Evolutionary conservation across 2,329 filamentous ascomycete species (phyloP).

Genomic region (Fusarium camptoceras): DNA sequence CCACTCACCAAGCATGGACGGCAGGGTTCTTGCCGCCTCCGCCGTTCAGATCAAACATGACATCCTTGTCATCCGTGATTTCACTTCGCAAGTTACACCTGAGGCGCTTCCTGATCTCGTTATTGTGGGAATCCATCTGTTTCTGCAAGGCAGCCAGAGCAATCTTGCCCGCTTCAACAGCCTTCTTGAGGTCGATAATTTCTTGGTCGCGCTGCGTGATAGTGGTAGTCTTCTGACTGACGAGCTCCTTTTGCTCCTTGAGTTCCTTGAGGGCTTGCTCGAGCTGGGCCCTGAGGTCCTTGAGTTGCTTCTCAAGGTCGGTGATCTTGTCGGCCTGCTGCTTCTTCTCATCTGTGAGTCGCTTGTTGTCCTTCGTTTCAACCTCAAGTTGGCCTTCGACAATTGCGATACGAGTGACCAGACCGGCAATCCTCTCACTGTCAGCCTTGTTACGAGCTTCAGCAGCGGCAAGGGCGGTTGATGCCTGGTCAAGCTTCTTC

Average conservation of each 20-base stretch:
- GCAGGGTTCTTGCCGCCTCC: not conserved
- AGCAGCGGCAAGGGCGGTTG: not conserved
- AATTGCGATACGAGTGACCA: not conserved
- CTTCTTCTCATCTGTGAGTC: not conserved
- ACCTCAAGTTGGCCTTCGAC: not conserved
- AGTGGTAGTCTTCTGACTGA: not conserved
- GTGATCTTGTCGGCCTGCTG: not conserved
- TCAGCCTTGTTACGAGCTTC: not conserved
- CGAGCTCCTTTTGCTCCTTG: not conserved
- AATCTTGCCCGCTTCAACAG: not conserved
- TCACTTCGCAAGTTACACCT: not conserved
- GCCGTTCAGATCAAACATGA: not conserved
- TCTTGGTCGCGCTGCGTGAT: not conserved
- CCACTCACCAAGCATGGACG: constrained; percentile 1
- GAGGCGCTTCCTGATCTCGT: not conserved
- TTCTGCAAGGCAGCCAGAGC: not conserved
- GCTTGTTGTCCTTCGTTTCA: not conserved
- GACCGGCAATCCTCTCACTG: not conserved
- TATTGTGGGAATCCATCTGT: not conserved
- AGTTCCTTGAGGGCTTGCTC: not conserved
- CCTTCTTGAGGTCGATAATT: not conserved
- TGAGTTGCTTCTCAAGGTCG: not conserved
- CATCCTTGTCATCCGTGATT: not conserved
- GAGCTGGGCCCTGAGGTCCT: not conserved
- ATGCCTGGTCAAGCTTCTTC: not conserved